Base-by-base conservation (phyloP, 352 stramenopile species). In the Globisporangium recalcitrans region DNA sequence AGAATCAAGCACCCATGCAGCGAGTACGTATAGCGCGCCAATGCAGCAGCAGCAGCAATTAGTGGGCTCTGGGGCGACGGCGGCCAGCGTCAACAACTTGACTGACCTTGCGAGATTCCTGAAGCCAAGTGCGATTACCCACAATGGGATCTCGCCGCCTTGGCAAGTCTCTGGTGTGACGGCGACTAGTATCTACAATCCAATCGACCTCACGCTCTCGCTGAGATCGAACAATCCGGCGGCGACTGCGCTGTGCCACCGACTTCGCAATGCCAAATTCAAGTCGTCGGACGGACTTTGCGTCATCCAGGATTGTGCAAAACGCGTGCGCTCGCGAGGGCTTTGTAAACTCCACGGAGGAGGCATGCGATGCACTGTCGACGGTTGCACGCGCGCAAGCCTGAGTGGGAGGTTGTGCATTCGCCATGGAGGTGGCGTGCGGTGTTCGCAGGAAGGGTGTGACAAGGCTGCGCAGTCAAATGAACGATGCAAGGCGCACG, bases 401-500 rank as follows among this genome's bases (percentile, higher is more conserved):
- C 14, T 22, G 49, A 40, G 14, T 24, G 49, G 49, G 1, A 16
- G 49, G 5, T 10, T 55, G 49, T 55, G 49, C 49, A 40, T 55
- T 24, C 10, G 26, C 6, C 49, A 55, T 24, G 49, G 49, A 13
- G 49, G 49, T 4, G 49, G 49, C 11, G 49, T 16, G 16, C 14
- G 49, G 5, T 55, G 26, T 19, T 55, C 27, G 1, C 4, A 40
- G 16, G 22, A 32, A 21, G 49, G 24, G 6, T 55, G 49, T 6
- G 8, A 13, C 26, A 55, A 54, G 16, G 48, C 27, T 14, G 48
- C 75, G 1, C 81, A 91, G 69, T 88, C 75, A 9, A 90, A 93
- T 26, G 82, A 80, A 2, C 78, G 91, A 7, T 95, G 86, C 73
- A 91, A 91, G 56, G 77, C 78, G 0, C 86, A 95, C 71, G 84